phyloP scores from a whole-genome alignment of 1,284 basidiomycete genomes.

The Tilletia walkeri region DNA sequence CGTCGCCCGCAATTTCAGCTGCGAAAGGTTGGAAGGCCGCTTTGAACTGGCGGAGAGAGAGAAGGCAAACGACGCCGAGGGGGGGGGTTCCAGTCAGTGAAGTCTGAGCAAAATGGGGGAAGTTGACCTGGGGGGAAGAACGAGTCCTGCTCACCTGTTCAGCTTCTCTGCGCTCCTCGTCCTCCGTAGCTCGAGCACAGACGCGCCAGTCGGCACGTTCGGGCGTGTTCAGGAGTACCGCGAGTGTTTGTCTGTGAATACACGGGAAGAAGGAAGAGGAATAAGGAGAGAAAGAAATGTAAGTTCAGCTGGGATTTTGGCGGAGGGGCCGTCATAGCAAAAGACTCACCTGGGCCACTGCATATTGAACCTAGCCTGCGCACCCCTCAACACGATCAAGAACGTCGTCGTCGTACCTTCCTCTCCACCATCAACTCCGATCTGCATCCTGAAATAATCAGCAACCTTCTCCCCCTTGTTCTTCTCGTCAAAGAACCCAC shows the following conservation, averaged over 20 bases:
- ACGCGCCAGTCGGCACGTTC: slow-evolving; percentile 46
- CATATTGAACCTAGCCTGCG: slow-evolving; percentile 25
- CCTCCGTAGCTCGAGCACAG: slow-evolving; percentile 25
- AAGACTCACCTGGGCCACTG: slow-evolving; percentile 26
- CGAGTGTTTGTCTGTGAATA: slow-evolving; percentile 35
- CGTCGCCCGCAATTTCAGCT: slow-evolving; percentile 15
- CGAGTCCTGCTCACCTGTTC: background rate
- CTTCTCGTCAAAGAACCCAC: background rate
- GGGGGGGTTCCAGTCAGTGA: too few relatives aligned
- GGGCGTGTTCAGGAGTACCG: slow-evolving; percentile 31
- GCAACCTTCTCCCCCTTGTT: background rate
- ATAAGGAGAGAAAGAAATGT: background rate
- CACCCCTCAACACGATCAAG: slow-evolving; percentile 24
- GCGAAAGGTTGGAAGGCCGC: slow-evolving; percentile 25
- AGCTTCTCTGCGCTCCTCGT: slow-evolving; percentile 28
- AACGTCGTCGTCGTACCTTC: background rate
- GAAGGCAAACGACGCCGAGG: too few relatives aligned
- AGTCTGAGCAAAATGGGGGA: too few relatives aligned
- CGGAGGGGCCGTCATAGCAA: background rate
- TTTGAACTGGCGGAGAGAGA: slow-evolving; percentile 26
- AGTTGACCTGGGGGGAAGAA: too few relatives aligned
- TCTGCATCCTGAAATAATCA: slow-evolving; percentile 12
- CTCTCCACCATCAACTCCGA: background rate
- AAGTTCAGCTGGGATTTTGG: background rate
- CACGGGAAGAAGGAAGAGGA: background rate